A percentile compares a stretch with the other conserved stretches of the same genome.
phyloP scores from a whole-genome alignment of 805 yeast genomes.

The Scheffersomyces amazonensis region DNA sequence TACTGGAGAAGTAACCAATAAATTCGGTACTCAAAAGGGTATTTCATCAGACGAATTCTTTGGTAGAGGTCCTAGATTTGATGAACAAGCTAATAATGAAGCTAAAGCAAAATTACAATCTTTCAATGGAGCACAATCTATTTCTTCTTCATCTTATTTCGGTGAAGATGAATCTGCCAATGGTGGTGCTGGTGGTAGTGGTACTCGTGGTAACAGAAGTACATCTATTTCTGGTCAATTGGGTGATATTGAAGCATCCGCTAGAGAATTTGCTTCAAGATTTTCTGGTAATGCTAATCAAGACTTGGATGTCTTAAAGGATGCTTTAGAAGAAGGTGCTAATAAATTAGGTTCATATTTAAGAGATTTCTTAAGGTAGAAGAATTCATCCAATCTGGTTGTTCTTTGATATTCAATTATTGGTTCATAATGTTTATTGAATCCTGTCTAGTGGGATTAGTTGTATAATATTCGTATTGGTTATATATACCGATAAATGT shows the following conservation, averaged over 20 bases:
- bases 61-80: conserved; percentile 79
- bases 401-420: too few species aligned
- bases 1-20: conserved; percentile 70
- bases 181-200: conserved; percentile 6
- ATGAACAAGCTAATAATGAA: conserved; percentile 72
- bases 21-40: conserved; percentile 87
- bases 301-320: conserved; percentile 84
- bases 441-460: too few species aligned
- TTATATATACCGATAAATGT: too few species aligned
- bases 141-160: conserved; percentile 89
- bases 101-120: conserved; percentile 78
- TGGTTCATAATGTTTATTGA: too few species aligned
- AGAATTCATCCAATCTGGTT: too few species aligned
- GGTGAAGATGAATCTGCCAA: conserved; percentile 68
- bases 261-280: conserved; percentile 63
- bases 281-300: conserved; percentile 79
- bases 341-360: conserved; percentile 79
- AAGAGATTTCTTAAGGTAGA: conserved; percentile 76
- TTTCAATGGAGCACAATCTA: conserved; percentile 83
- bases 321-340: conserved; percentile 92
- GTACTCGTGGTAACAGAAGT: conserved; percentile 23
- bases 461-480: too few species aligned
- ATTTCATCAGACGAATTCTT: conserved; percentile 94
- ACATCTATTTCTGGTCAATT: conserved; percentile 23
- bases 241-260: conserved; percentile 53